These are phyloP conservation scores for Candida neerlandica DNA, from an alignment of 1,139 yeast genomes.

Conservation along the genomic window DNA sequence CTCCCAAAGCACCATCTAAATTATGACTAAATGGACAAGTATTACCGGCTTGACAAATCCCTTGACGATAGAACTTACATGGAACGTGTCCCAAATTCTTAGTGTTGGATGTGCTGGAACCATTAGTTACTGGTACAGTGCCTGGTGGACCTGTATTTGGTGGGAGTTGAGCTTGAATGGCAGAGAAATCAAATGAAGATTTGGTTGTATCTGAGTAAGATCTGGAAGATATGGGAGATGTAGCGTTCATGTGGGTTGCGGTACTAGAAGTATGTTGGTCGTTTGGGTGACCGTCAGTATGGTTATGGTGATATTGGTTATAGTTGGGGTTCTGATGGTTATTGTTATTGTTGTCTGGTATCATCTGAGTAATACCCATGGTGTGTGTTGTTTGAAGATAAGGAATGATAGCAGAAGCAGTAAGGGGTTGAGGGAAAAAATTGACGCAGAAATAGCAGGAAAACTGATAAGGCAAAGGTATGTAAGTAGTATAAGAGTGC, in stretches of 20 bases:
- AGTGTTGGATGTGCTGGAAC: constrained; percentile 10
- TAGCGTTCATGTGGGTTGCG: not conserved
- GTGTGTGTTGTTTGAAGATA: not conserved
- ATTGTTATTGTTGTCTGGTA: not conserved
- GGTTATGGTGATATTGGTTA: not conserved
- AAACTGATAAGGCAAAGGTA: not conserved
- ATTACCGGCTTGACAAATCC: constrained; percentile 91
- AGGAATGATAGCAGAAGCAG: not conserved
- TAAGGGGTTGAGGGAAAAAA: not conserved
- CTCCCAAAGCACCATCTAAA: constrained; percentile 55
- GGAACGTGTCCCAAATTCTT: constrained; percentile 86
- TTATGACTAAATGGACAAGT: constrained; percentile 92
- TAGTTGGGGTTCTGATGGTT: not conserved
- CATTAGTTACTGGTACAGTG: constrained; percentile 21
- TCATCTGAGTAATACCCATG: constrained; percentile 8
- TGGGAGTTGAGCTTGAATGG: constrained; percentile 27
- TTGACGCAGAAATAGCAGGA: not conserved
- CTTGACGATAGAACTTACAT: constrained; percentile 88
- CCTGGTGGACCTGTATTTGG: constrained; percentile 50
- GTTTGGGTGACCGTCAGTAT: not conserved
- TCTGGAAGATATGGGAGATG: constrained; percentile 1
- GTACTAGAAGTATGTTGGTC: not conserved
- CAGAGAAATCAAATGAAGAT: constrained; percentile 11
- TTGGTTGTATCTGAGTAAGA: constrained; percentile 1
- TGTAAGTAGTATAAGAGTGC: too few species aligned